Percentiles rank a stretch among this genome's conserved stretches.
Evolutionary conservation across 2,329 filamentous ascomycete species (phyloP).

Genomic region (Aspergillus fumigatus): DNA sequence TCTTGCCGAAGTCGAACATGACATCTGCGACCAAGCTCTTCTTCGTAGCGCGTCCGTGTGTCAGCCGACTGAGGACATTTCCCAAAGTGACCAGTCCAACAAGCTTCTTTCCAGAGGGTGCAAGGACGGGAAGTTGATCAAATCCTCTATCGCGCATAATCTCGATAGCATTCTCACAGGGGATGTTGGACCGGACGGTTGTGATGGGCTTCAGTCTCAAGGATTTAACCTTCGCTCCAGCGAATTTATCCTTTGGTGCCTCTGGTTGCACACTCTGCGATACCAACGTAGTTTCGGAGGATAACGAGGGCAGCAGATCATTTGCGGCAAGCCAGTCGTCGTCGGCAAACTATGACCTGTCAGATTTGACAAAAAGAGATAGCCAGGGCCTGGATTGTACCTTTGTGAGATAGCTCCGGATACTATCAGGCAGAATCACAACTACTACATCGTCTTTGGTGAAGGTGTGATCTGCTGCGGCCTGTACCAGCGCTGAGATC

Average conservation of each 20-base stretch:
- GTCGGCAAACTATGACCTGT: conserved; percentile 67
- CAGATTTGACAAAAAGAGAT: conserved; percentile 5
- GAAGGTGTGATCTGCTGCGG: conserved; percentile 70
- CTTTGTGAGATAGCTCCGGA: conserved; percentile 94
- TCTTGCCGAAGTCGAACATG: conserved; percentile 93
- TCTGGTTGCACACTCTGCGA: conserved; percentile 27
- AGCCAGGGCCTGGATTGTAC: conserved; percentile 28
- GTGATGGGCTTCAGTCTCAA: conserved; percentile 92
- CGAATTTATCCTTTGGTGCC: conserved; percentile 62
- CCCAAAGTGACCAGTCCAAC: conserved; percentile 92
- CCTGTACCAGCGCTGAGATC: conserved; percentile 74
- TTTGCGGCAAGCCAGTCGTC: conserved; percentile 99
- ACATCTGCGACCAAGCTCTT: conserved; percentile 74
- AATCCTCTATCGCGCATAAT: conserved; percentile 98
- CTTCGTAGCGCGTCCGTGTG: conserved; percentile 70
- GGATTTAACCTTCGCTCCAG: conserved; percentile 71
- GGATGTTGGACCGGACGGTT: conserved; percentile 65
- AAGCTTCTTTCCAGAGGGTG: conserved; percentile 63
- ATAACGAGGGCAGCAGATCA: conserved; percentile 69
- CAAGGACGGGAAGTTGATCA: conserved; percentile 90
- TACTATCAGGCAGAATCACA: conserved; percentile 89
- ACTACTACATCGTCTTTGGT: conserved; percentile 83
- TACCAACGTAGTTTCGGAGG: conserved; percentile 37
- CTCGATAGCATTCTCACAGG: conserved; percentile 86
- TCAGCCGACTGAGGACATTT: conserved; percentile 88